phyloP scores from a whole-genome alignment of 768 basidiomycete species.

The Boletus bicolor region DNA sequence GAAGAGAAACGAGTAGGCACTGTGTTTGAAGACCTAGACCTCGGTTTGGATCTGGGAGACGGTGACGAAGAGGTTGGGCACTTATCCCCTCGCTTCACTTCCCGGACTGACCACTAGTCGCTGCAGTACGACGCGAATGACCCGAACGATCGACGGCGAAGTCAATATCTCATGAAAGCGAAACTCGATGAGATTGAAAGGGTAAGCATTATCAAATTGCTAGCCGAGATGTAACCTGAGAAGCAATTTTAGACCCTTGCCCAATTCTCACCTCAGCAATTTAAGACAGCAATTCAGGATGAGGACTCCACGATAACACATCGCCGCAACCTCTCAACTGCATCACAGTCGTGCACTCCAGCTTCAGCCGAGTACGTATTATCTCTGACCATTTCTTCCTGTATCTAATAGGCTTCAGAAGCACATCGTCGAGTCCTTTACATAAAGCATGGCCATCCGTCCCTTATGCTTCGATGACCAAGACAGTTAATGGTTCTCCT shows the following conservation, averaged over 20 bases:
- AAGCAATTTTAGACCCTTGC: conserved; percentile 48
- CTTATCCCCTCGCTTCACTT: not conserved
- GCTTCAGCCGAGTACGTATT: conserved; percentile 21
- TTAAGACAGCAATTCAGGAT: conserved; percentile 23
- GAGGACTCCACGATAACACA: conserved; percentile 24
- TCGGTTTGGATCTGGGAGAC: conserved; percentile 41
- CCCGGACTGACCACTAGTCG: conserved; percentile 14
- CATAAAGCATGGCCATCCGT: conserved; percentile 42
- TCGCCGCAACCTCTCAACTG: conserved; percentile 12
- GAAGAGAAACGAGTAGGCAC: conserved; percentile 47
- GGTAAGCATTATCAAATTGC: conserved; percentile 35
- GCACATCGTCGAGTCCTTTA: conserved; percentile 8
- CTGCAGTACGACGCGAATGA: conserved; percentile 65
- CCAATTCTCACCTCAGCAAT: conserved; percentile 57
- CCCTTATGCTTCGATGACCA: conserved; percentile 38
- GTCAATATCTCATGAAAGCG: conserved; percentile 71
- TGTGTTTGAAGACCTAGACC: conserved; percentile 45
- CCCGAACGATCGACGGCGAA: conserved; percentile 69
- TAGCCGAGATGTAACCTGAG: conserved; percentile 7
- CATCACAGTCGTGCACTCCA: conserved; percentile 12
- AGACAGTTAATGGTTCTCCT: conserved; percentile 20
- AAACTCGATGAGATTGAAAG: conserved; percentile 79
- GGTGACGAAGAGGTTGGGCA: conserved; percentile 42
- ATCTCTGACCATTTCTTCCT: conserved; percentile 3
- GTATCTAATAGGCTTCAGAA: conserved; percentile 11